These are phyloP conservation scores for Stenocarpella maydis DNA, from an alignment of 2,329 filamentous ascomycete genomes.

Conservation along the genomic window DNA sequence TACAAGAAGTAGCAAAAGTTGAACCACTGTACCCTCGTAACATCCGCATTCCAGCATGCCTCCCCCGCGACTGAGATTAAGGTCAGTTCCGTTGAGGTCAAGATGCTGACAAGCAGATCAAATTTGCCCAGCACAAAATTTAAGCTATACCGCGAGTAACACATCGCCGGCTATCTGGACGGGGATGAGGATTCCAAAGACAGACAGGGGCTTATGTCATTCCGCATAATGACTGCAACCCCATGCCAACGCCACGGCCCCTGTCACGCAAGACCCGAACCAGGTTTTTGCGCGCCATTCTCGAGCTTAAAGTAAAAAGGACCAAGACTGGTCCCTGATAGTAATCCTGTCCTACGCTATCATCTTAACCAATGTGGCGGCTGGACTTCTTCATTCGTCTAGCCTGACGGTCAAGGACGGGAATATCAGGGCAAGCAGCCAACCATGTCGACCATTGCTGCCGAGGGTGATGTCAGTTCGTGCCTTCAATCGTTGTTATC, in stretches of 20 bases:
- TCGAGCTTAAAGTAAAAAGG: neutral
- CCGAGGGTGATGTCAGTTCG: slow-evolving; percentile 21
- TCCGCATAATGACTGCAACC: slow-evolving; percentile 5
- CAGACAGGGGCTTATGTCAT: slow-evolving; percentile 26
- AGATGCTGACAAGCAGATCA: no score
- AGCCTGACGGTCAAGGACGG: neutral
- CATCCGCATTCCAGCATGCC: no score
- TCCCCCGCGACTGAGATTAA: no score
- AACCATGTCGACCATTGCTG: neutral
- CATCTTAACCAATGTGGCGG: neutral
- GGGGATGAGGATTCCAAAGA: neutral
- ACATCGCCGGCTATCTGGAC: neutral
- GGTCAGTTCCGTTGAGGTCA: no score
- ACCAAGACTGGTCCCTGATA: slow-evolving; percentile 5
- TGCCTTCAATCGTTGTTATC: neutral
- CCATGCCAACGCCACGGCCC: neutral
- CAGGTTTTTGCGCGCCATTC: slow-evolving; percentile 12
- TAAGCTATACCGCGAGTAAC: no score
- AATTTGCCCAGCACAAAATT: no score
- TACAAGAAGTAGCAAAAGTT: no score
- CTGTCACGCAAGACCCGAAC: slow-evolving; percentile 1
- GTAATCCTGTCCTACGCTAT: neutral
- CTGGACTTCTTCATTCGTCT: slow-evolving; percentile 4
- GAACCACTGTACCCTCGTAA: no score
- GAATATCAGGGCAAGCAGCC: slow-evolving; percentile 16